Evolutionary conservation across 2,329 filamentous ascomycete species (phyloP).

Genomic region (Tolypocladium tropicale): DNA sequence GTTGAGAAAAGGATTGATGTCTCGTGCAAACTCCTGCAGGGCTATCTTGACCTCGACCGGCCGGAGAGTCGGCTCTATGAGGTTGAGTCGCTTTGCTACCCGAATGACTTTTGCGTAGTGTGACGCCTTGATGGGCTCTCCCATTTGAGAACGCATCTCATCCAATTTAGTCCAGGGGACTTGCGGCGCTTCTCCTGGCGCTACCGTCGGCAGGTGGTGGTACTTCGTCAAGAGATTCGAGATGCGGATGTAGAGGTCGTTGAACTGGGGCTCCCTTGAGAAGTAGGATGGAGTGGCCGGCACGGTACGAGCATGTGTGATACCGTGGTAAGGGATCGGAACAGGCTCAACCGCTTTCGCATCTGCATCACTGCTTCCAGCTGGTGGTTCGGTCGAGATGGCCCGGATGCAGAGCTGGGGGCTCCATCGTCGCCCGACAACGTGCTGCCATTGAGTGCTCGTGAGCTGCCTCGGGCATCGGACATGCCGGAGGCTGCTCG

Average conservation of each 20-base stretch:
- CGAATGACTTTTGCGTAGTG: constrained; percentile 71
- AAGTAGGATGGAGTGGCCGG: constrained; percentile 93
- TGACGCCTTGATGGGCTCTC: constrained; percentile 63
- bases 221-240: constrained; percentile 63
- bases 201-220: constrained; percentile 59
- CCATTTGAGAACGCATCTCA: constrained; percentile 62
- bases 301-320: constrained; percentile 57
- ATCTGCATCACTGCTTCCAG: constrained; percentile 5
- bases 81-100: constrained; percentile 70
- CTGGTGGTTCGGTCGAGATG: constrained; percentile 9
- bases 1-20: constrained; percentile 61
- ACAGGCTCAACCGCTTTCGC: constrained; percentile 12
- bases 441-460: constrained; percentile 18
- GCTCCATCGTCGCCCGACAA: constrained; percentile 11
- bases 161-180: constrained; percentile 72
- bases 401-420: constrained; percentile 16
- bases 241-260: constrained; percentile 69
- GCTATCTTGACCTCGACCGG: constrained; percentile 57
- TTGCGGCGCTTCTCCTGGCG: constrained; percentile 54
- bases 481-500: constrained; percentile 23
- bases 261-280: constrained; percentile 74
- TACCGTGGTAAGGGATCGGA: constrained; percentile 18
- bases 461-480: constrained; percentile 21
- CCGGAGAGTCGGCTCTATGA: constrained; percentile 70
- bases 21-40: constrained; percentile 61